These are phyloP conservation scores for Xylariales sp. DNA, from an alignment of 2,329 filamentous ascomycete genomes.

Conservation along the genomic window DNA sequence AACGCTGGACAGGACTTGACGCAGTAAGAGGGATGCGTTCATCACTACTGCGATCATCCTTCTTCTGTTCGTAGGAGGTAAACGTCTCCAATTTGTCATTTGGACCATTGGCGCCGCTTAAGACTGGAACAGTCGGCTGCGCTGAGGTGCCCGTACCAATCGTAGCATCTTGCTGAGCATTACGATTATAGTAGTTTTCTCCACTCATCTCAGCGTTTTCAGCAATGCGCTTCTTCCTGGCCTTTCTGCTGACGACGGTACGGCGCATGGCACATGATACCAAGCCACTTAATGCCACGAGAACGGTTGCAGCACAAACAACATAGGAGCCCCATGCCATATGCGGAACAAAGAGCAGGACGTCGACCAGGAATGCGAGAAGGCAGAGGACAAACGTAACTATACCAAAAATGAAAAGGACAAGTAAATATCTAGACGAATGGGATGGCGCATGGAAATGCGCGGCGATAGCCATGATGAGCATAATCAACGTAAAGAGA, in stretches of 20 bases:
- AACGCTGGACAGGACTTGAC: conserved; percentile 56
- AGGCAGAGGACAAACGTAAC: conserved; percentile 80
- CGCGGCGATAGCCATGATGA: conserved; percentile 71
- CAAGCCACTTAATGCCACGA: conserved; percentile 76
- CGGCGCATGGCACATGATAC: conserved; percentile 94
- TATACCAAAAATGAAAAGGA: conserved; percentile 80
- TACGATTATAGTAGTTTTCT: conserved; percentile 79
- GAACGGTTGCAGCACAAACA: conserved; percentile 81
- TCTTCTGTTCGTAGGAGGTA: conserved; percentile 60
- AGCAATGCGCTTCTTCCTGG: conserved; percentile 85
- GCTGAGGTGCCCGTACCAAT: conserved; percentile 31
- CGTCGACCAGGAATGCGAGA: conserved; percentile 87
- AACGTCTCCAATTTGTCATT: conserved; percentile 46
- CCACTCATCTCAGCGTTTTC: conserved; percentile 98
- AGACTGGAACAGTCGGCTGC: conserved; percentile 55
- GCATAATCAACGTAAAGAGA: conserved; percentile 78
- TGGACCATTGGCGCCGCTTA: conserved; percentile 51
- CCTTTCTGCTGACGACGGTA: conserved; percentile 85
- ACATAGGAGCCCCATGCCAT: conserved; percentile 93
- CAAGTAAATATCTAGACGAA: conserved; percentile 82
- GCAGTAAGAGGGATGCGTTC: conserved; percentile 69
- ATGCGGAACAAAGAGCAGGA: conserved; percentile 91
- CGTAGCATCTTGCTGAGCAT: conserved; percentile 49
- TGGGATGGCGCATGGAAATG: conserved; percentile 87
- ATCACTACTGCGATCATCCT: conserved; percentile 58